Percentiles rank a stretch among this genome's conserved stretches.
phyloP scores from a whole-genome alignment of 2,329 filamentous ascomycete species.

The Penicillium sp. region DNA sequence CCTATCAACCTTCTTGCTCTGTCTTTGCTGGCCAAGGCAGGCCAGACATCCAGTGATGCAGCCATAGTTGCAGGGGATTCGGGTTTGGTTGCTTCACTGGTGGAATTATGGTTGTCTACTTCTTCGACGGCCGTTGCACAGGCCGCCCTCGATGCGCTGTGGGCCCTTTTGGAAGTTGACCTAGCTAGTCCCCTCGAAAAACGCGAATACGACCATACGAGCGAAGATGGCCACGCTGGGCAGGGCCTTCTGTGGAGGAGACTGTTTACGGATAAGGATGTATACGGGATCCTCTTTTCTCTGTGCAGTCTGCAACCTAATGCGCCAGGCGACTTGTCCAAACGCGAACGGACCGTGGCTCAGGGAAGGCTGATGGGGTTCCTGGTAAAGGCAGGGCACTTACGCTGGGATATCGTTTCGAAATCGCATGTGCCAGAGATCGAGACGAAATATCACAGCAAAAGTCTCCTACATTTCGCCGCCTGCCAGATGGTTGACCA shows the following conservation, averaged over 20 bases:
- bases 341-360: conserved; percentile 54
- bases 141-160: conserved; percentile 51
- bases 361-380: conserved; percentile 59
- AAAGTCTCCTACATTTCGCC: conserved; percentile 53
- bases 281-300: conserved; percentile 55
- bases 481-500: conserved; percentile 54
- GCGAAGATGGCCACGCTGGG: conserved; percentile 30
- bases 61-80: conserved; percentile 56
- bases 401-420: conserved; percentile 54
- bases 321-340: conserved; percentile 41
- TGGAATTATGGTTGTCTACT: conserved; percentile 57
- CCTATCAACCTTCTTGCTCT: conserved; percentile 56
- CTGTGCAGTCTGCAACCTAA: conserved; percentile 46
- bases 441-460: conserved; percentile 43
- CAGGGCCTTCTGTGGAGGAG: conserved; percentile 59
- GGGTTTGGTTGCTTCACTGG: conserved; percentile 51
- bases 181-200: conserved; percentile 33
- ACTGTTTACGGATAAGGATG: conserved; percentile 56
- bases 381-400: conserved; percentile 49
- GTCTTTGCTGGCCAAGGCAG: conserved; percentile 54
- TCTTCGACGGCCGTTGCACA: conserved; percentile 53
- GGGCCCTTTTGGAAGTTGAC: conserved; percentile 51
- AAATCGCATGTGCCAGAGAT: conserved; percentile 50
- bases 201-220: conserved; percentile 18
- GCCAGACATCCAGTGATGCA: conserved; percentile 49